Evolutionary conservation across 2,329 filamentous ascomycete species (phyloP), one percentile per base, ranked within the genome.

Genomic region (Laburnicola sp.): DNA sequence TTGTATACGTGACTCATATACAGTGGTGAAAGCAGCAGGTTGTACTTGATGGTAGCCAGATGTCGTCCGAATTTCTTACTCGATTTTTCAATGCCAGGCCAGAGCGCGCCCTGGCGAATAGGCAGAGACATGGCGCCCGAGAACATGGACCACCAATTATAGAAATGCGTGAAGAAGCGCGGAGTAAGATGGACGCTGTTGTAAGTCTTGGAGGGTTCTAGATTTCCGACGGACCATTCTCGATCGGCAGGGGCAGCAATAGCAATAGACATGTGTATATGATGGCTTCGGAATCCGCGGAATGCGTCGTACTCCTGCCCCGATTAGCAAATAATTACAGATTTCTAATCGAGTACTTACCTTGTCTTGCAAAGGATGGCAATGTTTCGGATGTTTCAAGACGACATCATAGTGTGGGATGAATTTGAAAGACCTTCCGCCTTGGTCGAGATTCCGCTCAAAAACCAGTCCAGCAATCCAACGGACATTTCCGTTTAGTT

Each of bases 21-120:
- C 2, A 99, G 77, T 0, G 94, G 94, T 2, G 94, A 96, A 11
- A 99, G 79, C 2, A 97, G 81, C 22, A 99, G 77, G 56, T 93
- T 97, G 76, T 97, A 97, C 78, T 99, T 99, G 78, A 99, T 92
- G 6, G 95, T 99, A n/a, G 91, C 93, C 55, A 99, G 78, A 74
- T 99, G 95, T 43, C 94, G 85, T 10, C 93, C 93, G 70, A 99
- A 99, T 71, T 99, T 99, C 76, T 99, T 99, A 79, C 91, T 97
- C 39, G 91, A 94, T 78, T 96, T 97, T 62, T 97, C 94, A 23
- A 91, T 83, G 0, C 91, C 91, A 4, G 92, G 93, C 86, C 92
- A 99, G 2, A 99, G 80, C 40, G 83, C 82, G 11, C 94, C 94
- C 76, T 99, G 95, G 0, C 94, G 89, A 50, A 99, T 88, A 8